Conservation (phyloP, 1,139 yeast genomes). For the Zygosaccharomyces sapae region DNA sequence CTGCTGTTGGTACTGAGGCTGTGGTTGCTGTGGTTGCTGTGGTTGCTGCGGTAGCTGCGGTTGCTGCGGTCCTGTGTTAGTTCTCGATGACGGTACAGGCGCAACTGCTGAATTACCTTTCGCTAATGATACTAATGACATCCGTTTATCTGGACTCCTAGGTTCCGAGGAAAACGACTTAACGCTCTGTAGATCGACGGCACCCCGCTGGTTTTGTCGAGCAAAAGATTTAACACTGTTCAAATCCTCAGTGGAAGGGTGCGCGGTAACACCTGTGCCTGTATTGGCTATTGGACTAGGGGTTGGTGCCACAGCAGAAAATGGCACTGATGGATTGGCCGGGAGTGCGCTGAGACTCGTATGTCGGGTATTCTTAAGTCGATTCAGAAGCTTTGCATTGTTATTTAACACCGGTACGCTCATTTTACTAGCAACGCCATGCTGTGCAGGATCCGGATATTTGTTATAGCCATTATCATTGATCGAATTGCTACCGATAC, state of each 20-base stretch:
- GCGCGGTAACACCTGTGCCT: conserved; percentile 8
- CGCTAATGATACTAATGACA: conserved; percentile 22
- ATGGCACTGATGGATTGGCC: conserved; percentile 8
- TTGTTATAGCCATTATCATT: conserved; percentile 11
- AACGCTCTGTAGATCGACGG: conserved; percentile 26
- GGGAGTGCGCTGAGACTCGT: conserved; percentile 34
- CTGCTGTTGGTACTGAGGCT: not conserved
- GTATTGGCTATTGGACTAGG: conserved; percentile 6
- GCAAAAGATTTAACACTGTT: conserved; percentile 24
- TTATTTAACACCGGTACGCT: conserved; percentile 34
- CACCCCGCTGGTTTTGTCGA: conserved; percentile 9
- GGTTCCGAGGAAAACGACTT: conserved; percentile 26
- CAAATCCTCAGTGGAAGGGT: conserved; percentile 20
- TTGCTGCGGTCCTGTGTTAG: not conserved
- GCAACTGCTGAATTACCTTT: conserved; percentile 11
- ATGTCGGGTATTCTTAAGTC: conserved; percentile 34
- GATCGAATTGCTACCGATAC: conserved; percentile 9
- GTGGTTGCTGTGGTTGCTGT: not conserved
- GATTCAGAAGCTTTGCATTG: conserved; percentile 30
- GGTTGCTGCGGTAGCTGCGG: not conserved
- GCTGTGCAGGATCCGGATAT: conserved; percentile 6
- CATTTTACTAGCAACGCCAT: conserved; percentile 31
- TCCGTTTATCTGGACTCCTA: conserved; percentile 30
- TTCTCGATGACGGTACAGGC: not conserved
- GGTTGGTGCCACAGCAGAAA: conserved; percentile 5